These are phyloP conservation scores for Pichia eremophila DNA, from an alignment of 805 yeast genomes.

Conservation along the genomic window DNA sequence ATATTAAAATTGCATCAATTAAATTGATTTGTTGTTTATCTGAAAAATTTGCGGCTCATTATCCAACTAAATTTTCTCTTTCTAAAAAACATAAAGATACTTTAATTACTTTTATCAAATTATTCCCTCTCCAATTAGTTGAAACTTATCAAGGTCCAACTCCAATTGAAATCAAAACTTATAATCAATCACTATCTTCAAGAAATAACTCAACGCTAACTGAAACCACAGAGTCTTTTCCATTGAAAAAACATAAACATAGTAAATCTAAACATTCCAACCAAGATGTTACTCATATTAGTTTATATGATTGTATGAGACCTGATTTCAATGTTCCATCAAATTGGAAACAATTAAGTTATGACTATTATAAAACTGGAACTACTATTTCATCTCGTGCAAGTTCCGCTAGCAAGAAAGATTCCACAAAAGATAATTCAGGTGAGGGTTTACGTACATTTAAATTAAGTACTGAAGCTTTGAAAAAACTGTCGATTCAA, in stretches of 20 bases:
- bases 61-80: constrained; percentile 32
- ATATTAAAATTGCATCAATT: constrained; percentile 50
- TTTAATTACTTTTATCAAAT: constrained; percentile 40
- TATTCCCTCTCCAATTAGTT: constrained; percentile 29
- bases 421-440: constrained; percentile 8
- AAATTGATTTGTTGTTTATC: constrained; percentile 44
- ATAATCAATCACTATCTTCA: constrained; percentile 17
- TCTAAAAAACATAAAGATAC: constrained; percentile 36
- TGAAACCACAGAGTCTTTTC: background rate
- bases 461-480: constrained; percentile 43
- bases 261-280: constrained; percentile 8
- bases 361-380: constrained; percentile 38
- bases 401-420: background rate
- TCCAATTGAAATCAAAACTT: constrained; percentile 9
- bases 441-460: constrained; percentile 45
- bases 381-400: background rate
- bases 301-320: constrained; percentile 22
- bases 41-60: constrained; percentile 46
- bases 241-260: constrained; percentile 4
- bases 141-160: constrained; percentile 20
- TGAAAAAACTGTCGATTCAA: constrained; percentile 44
- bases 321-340: constrained; percentile 34
- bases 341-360: constrained; percentile 48
- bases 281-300: constrained; percentile 15
- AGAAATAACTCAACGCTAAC: background rate